Conservation (phyloP, 1,284 basidiomycete species). For the Porogramme epimiltina region DNA sequence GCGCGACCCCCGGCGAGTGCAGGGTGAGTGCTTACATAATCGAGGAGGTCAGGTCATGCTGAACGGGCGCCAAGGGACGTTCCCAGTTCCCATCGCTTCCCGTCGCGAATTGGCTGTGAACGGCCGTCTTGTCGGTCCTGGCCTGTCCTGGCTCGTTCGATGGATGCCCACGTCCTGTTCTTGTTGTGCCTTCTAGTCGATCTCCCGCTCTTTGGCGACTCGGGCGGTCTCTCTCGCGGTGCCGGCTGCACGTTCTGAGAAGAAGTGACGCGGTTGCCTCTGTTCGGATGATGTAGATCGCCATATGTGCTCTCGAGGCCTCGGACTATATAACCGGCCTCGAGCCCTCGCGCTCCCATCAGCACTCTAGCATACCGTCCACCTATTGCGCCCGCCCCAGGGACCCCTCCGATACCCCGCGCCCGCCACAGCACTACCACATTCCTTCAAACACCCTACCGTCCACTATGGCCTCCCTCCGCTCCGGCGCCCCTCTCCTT, state of each 20-base stretch:
- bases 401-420: background rate
- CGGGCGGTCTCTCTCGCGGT: no score
- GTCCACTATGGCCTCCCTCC: conserved; percentile 7
- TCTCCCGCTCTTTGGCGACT: no score
- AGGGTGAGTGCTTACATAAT: conserved; percentile 15
- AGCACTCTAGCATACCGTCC: conserved; percentile 19
- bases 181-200: no score
- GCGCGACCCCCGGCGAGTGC: conserved; percentile 5
- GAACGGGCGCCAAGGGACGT: background rate
- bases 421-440: conserved; percentile 2
- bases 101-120: conserved; percentile 5
- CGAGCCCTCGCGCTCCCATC: background rate
- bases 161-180: background rate
- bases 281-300: no score
- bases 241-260: background rate
- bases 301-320: background rate
- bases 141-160: conserved; percentile 6
- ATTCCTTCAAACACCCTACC: conserved; percentile 5
- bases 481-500: conserved; percentile 24
- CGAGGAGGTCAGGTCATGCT: background rate
- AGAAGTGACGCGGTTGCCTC: background rate
- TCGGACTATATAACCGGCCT: conserved; percentile 6
- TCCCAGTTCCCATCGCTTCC: conserved; percentile 1
- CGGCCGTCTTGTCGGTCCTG: background rate
- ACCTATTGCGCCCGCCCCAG: conserved; percentile 1